Base-by-base conservation (phyloP, 2,329 filamentous ascomycete species). In the Onygena corvina region DNA sequence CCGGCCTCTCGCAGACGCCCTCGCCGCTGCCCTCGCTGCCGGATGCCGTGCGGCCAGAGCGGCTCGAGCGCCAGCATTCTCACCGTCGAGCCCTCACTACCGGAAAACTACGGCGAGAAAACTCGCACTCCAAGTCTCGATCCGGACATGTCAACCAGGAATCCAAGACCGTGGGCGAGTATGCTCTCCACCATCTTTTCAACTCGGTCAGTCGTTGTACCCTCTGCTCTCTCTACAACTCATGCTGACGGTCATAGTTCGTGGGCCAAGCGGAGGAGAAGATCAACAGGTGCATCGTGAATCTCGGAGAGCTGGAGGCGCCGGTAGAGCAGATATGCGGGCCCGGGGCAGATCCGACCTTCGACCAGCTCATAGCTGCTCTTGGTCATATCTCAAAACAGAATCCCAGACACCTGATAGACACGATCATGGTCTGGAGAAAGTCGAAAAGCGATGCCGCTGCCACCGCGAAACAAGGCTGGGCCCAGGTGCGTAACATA, bases 351-450 rank as follows among this genome's bases (percentile, higher is more conserved):
- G 92, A 98, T 63, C 76, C 83, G 1, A 80, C 79, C 8, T 98
- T 98, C 62, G 92, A 98, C 65, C 90, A 96, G 67, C 79, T 94
- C 59, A 93, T 98, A 55, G 81, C 83, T 23, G 92, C 93, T 12
- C 75, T 98, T 33, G 92, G 92, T 2, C 90, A 96, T 63, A 94
- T 98, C 60, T 87, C 90, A 48, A 85, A 87, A 52, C 84, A 89
- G 57, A 94, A 93, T 62, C 93, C 93, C 3, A 96, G 94, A 63
- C 86, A 88, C 3, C 70, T 98, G 47, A 95, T 98, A 60, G 92
- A 98, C 66, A 89, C 86, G 16, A 88, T 98, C 65, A 98, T 98
- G 86, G 77, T 94, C 27, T 98, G 92, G 92, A 81, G 92, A 50
- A 96, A 95, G 67, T 86, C 80, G 56, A 96, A 96, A 70, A 94